These are phyloP conservation scores for Saprolegnia diclina DNA, from an alignment of 352 stramenopile genomes.

Conservation along the genomic window DNA sequence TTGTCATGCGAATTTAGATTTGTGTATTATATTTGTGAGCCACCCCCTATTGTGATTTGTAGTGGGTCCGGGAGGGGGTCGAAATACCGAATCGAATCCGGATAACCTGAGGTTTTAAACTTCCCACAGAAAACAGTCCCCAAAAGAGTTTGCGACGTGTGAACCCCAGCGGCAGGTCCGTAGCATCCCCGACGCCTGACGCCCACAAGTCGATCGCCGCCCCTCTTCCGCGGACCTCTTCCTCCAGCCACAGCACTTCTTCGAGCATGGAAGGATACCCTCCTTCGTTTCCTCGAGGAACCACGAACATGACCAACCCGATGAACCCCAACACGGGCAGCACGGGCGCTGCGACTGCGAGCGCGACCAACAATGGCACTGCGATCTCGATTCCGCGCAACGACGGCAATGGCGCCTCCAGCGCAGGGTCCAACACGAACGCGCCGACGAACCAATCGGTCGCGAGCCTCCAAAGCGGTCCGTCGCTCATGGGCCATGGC, in stretches of 20 bases:
- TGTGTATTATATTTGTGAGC: neutral
- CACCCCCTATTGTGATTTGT: neutral
- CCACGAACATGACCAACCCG: slow-evolving; percentile 10
- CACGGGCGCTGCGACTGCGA: neutral
- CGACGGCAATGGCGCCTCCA: neutral
- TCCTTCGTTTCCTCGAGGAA: slow-evolving; percentile 21
- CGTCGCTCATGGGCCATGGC: slow-evolving; percentile 18
- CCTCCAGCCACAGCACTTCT: neutral
- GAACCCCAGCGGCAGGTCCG: slow-evolving; percentile 1
- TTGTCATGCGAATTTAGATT: neutral
- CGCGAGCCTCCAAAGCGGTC: neutral
- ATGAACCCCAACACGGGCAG: neutral
- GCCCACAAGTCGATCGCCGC: neutral
- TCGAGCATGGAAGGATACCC: slow-evolving; percentile 27
- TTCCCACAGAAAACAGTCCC: slow-evolving; percentile 1
- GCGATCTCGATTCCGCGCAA: neutral
- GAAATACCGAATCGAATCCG: neutral
- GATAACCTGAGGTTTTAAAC: slow-evolving; percentile 3
- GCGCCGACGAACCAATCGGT: neutral
- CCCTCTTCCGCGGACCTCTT: slow-evolving; percentile 1
- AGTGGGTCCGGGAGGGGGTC: neutral
- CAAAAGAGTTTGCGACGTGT: slow-evolving; percentile 20
- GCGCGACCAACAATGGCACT: neutral
- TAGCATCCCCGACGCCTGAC: neutral
- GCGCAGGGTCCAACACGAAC: neutral